These are phyloP conservation scores for Vaccinium darrowii DNA, from an alignment of 148 eudicot species.

Conservation along the genomic window DNA sequence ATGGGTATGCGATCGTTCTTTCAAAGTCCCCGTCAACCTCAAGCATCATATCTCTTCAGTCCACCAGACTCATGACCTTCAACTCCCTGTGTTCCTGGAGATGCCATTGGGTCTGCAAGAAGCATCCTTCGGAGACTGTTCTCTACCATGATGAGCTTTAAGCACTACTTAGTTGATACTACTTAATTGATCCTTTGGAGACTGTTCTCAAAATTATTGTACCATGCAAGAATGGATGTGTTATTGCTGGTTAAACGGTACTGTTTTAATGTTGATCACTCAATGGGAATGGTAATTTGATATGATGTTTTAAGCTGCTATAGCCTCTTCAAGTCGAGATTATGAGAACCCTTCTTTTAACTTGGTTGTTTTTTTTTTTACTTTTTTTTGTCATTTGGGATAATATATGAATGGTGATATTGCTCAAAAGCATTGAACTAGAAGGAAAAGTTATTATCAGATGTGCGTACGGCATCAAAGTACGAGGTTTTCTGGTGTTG, in stretches of 20 bases:
- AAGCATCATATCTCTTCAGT: slow-evolving; percentile 53
- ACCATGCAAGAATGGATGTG: not conserved
- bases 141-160: slow-evolving; percentile 33
- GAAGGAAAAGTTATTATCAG: too few species aligned
- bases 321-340: not conserved
- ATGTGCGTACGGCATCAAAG: not conserved
- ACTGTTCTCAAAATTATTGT: not conserved
- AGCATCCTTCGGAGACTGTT: slow-evolving; percentile 16
- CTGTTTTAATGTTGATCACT: not conserved
- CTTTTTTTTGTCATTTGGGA: not conserved
- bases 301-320: not conserved
- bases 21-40: slow-evolving; percentile 50
- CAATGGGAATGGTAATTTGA: not conserved
- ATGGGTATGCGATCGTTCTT: slow-evolving; percentile 70
- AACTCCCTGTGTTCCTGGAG: slow-evolving; percentile 54
- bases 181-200: too few species aligned
- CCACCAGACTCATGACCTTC: slow-evolving; percentile 46
- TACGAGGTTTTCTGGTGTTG: not conserved
- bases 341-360: not conserved
- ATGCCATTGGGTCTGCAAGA: slow-evolving; percentile 70
- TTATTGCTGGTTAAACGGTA: not conserved
- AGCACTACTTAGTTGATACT: not conserved
- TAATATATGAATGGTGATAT: not conserved
- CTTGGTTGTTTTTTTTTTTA: not conserved
- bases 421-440: not conserved